These are phyloP conservation scores for Thelonectria blattea DNA, from an alignment of 2,329 filamentous ascomycete species.

Conservation along the genomic window DNA sequence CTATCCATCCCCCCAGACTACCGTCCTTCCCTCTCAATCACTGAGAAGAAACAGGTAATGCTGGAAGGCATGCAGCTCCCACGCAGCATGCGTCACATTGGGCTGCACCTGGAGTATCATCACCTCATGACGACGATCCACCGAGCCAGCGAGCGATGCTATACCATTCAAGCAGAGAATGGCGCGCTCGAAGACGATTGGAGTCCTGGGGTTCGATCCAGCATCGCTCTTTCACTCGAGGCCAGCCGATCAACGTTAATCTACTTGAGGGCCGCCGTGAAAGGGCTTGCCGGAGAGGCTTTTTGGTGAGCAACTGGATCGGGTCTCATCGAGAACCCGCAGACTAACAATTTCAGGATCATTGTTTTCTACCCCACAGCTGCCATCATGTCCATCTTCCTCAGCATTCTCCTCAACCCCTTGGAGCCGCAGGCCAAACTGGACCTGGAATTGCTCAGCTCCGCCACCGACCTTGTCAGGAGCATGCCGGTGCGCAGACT, in stretches of 20 bases:
- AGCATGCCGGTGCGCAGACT: conserved; percentile 40
- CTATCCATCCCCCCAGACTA: conserved; percentile 50
- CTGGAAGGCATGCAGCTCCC: conserved; percentile 14
- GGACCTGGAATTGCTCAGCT: conserved; percentile 53
- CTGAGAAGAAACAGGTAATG: not conserved
- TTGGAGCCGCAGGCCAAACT: conserved; percentile 47
- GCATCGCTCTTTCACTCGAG: conserved; percentile 57
- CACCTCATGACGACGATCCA: conserved; percentile 61
- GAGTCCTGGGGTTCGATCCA: conserved; percentile 54
- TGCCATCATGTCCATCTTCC: conserved; percentile 59
- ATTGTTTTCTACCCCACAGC: conserved; percentile 62
- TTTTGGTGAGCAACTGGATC: conserved; percentile 50
- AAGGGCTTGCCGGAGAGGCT: conserved; percentile 49
- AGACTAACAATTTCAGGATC: conserved; percentile 44
- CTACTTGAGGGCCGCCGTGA: conserved; percentile 51
- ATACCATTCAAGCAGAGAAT: conserved; percentile 3
- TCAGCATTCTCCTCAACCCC: conserved; percentile 57
- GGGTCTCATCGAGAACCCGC: not conserved
- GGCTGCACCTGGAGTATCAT: conserved; percentile 60
- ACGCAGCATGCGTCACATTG: conserved; percentile 52
- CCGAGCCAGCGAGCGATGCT: conserved; percentile 57
- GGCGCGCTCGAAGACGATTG: conserved; percentile 40
- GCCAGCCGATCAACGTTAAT: conserved; percentile 59
- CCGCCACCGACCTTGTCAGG: conserved; percentile 50
- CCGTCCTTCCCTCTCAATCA: conserved; percentile 53